Base-by-base conservation (phyloP, 2,329 filamentous ascomycete genomes). In the Eutypella sp. region DNA sequence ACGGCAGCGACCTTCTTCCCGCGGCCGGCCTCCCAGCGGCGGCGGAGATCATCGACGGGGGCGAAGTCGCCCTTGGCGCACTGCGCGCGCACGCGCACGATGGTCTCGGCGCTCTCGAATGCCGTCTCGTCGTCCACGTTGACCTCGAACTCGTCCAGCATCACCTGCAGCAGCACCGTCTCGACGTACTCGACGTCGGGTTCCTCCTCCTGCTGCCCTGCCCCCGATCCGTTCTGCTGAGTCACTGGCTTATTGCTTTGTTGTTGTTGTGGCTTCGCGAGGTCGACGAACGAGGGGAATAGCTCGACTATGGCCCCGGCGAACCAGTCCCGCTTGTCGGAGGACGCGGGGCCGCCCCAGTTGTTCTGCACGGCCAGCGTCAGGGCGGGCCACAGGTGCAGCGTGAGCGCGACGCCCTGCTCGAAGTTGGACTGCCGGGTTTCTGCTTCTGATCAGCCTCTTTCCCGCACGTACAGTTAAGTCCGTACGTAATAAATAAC, bases 311-410 rank as follows among this genome's bases (percentile, higher is more conserved):
- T 76, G 37, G 87, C 87, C 52, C 90, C 91, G 42, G 88, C 92
- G 60, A 99, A 88, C 92, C 91, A 97, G 75, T 96, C 92, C 60
- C 92, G 87, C 73, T 97, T 97, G 68, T 95, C 89, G 49, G 76
- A 67, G 19, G 83, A 85, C 61, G 89, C 83, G 34, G 88, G 82
- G 2, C 92, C 93, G 58, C 92, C 93, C 86, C 91, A 96, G 69
- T 82, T 76, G 66, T 89, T 89, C 64, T 87, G 80, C 38, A 96
- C 88, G 40, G 93, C 89, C 62, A 96, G 82, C 41, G 85, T 86
- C 44, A 99, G 84, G 25, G 89, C 85, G 7, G 87, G 84, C 93
- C 93, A 99, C 61, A 87, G 80, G 72, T 91, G 83, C 54, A 99
- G 81, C 37, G 85, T 73, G 64, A 93, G 85, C 64, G 89, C 89